phyloP scores from a whole-genome alignment of 164 flowering plant species.

The Vitis cinerea region DNA sequence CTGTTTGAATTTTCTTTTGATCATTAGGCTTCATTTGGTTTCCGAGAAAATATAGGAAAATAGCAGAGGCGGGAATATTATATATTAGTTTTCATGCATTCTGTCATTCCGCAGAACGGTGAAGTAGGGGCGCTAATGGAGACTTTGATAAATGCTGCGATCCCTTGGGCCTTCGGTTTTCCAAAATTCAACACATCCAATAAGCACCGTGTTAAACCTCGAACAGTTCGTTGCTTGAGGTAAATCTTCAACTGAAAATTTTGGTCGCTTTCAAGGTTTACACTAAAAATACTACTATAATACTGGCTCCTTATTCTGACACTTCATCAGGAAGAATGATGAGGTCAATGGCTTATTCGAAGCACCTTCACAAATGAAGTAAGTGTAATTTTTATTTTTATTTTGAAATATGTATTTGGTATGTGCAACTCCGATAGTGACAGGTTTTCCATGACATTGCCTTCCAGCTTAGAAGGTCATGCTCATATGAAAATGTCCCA shows the following conservation, averaged over 20 bases:
- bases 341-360: conserved; percentile 21
- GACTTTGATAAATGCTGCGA: conserved; percentile 19
- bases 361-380: conserved; percentile 20
- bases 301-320: background rate
- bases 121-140: conserved; percentile 5
- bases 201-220: conserved; percentile 9
- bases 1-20: too few species aligned
- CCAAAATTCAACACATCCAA: background rate
- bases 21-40: too few species aligned
- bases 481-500: conserved; percentile 20
- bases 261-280: background rate
- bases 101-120: too few species aligned
- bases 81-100: too few species aligned
- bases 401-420: background rate
- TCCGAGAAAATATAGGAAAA: too few species aligned
- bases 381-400: conserved; percentile 6
- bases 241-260: background rate
- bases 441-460: conserved; percentile 1
- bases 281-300: background rate
- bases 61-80: too few species aligned
- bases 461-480: conserved; percentile 36
- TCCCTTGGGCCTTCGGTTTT: conserved; percentile 7
- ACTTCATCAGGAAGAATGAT: conserved; percentile 32
- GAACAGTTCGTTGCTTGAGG: conserved; percentile 27
- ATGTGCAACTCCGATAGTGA: background rate